Base-by-base conservation (phyloP, 192 early-diverging fungal species). In the Coemansia sp. region DNA sequence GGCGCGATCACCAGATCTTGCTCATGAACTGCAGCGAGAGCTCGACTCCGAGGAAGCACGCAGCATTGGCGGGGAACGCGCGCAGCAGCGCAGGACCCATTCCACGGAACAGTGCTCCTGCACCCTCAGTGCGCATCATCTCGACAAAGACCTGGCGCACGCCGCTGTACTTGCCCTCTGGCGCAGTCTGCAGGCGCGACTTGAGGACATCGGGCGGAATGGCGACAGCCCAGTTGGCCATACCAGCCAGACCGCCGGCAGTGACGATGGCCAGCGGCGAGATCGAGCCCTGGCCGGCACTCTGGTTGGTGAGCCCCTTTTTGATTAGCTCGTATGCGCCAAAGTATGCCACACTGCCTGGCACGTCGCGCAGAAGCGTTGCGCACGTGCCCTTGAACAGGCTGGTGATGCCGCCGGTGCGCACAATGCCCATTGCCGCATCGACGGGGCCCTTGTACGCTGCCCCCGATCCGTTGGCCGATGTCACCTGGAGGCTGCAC, bases 211-310 rank as follows among this genome's bases (percentile, higher is more conserved):
- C 93, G 48, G 94, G 93, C 8, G 92, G 93, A 39, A 84, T 84
- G 25, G 83, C 83, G 18, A 84, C 76, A 5, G 72, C 70, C 97
- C 97, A 99, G 94, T 95, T 99, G 66, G 93, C 92, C 72, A 99
- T 93, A 80, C 95, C 95, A 63, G 97, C 95, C 84, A 96, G 93
- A 85, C 96, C 97, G 78, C 97, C 97, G 49, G 97, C 92, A 62
- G 95, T 92, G 46, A 99, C 75, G 51, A 94, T 88, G 18, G 95
- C 87, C n/a, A 87, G 82, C 21, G 90, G 82, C 52, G 88, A 91
- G 63, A 97, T 81, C 25, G 93, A 85, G 71, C 89, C 84, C 64
- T 92, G 87, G 58, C 84, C 87, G 64, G 86, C 75, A 53, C 86
- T 87, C 42, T 66, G 80, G 62, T 84, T 87, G 42, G 87, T 91